Evolutionary conservation across 768 basidiomycete species (phyloP), one percentile per base, ranked within the genome.

Genomic region (Hygrophoropsis aurantiaca): DNA sequence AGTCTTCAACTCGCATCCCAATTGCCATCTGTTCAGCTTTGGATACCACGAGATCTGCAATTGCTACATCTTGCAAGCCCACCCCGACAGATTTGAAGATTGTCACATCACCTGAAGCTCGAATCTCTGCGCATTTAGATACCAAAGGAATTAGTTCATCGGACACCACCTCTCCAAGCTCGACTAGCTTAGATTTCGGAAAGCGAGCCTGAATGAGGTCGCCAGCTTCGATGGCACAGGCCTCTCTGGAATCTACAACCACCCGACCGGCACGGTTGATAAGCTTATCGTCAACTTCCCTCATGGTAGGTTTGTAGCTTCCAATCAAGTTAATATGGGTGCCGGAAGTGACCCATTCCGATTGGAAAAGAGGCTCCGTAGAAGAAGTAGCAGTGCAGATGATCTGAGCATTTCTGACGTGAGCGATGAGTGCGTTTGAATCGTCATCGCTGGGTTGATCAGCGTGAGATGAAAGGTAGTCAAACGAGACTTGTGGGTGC

Each of bases 41-140:
- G 4, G 76, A 66, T 2, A 91, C 76, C 1, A 92, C 80, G 2
- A 85, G 78, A 45, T 68, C 74, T 9, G 90, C 82, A 48, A 94
- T 89, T 0, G 84, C 87, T 4, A 90, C 87, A 54, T 95, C 93
- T 57, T 94, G 92, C n/a, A 90, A 66, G 1, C 87, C 90, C 5
- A 93, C 66, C 2, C 93, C 92, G 5, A 94, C 93, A 0, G 86
- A 88, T 67, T 94, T 94, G 77, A 91, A 94, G 23, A 94, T 74
- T 1, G 85, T 88, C 10, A 93, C 73, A 1, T 76, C 73, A 1
- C 78, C 81, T 3, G 60, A 52, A 20, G 9, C 55, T 19, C 40
- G 48, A 25, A 57, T 33, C 37, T 33, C 50, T 39, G 40, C 38
- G 4, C 55, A 54, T 15, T 55, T 23, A 21, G 47, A 50, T 4